Base-by-base conservation (phyloP, 148 eudicot genomes). In the Silene conica region DNA sequence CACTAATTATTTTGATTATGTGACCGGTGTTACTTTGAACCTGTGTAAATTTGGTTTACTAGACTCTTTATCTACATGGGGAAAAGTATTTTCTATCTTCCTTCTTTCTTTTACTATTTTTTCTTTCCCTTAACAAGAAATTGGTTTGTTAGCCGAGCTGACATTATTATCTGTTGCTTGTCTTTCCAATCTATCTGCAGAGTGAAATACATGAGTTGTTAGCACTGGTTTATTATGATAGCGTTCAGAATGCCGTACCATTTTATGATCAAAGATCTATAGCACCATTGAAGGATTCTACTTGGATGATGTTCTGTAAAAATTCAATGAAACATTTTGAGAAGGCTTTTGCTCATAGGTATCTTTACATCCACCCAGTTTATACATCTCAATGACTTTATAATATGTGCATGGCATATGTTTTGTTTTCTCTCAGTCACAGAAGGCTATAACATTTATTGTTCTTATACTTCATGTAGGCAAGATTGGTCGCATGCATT, bases 151-250 rank as follows among this genome's bases (percentile, higher is more conserved):
- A 46, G 60, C 4, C 0, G 68, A 59, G 10, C 25, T 80, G 70
- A 57, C 74, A 13, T n/a, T 1, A 11, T 41, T 23, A 15, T 23
- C 7, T 13, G 43, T 38, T 23, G 57, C 13, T 70, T 54, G 43
- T 57, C 71, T 69, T 68, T 57, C 41, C 68, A 69, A 82, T 63
- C 21, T 71, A 54, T 68, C 79, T 86, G 63, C 86, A 95, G 99
- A 89, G 90, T 79, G 99, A 92, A 88, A 92, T 95, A 79, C 99
- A 95, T 57, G 99, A 95, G 83, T 78, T 95, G 55, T 83, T 95
- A 87, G 99, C 99, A n/a, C 75, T 95, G 70, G 97, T 95, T 56
- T 95, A 92, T 79, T 92, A 92, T 84, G 99, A 95, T 77, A 94
- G 96, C 69, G 73, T 95, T 78, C 99, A 95, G 76, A 92, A 92